Evolutionary conservation across 768 basidiomycete genomes (phyloP).

Genomic region (Tephrocybe sp.): DNA sequence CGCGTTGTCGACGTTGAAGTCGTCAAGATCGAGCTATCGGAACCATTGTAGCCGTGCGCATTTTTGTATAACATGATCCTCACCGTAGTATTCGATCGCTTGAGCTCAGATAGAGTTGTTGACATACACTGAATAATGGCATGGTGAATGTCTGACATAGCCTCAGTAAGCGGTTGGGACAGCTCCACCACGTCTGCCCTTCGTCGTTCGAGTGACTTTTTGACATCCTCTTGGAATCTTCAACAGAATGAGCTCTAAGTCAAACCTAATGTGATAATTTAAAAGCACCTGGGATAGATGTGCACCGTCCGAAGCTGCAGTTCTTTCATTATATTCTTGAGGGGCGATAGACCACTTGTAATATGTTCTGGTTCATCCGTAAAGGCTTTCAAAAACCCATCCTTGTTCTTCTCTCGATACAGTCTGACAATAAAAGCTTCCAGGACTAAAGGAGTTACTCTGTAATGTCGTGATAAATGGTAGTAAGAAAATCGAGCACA

Average conservation of each 20-base stretch:
- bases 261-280: background rate
- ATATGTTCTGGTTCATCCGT: conserved; percentile 96
- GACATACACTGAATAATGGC: conserved; percentile 95
- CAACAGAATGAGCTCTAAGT: conserved; percentile 5
- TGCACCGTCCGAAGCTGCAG: conserved; percentile 85
- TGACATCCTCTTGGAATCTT: conserved; percentile 90
- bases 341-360: conserved; percentile 85
- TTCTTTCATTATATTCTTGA: conserved; percentile 91
- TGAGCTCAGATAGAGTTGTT: conserved; percentile 83
- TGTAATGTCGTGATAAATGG: conserved; percentile 27
- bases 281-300: conserved; percentile 80
- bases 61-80: conserved; percentile 25
- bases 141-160: conserved; percentile 90
- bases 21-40: conserved; percentile 92
- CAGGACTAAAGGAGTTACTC: conserved; percentile 78
- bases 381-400: conserved; percentile 94
- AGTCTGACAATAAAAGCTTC: conserved; percentile 94
- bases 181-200: conserved; percentile 91
- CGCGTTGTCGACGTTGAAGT: conserved; percentile 87
- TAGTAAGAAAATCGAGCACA: conserved; percentile 12
- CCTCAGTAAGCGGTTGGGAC: conserved; percentile 77
- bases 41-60: background rate
- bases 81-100: conserved; percentile 73
- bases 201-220: conserved; percentile 75
- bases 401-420: conserved; percentile 85